phyloP scores from a whole-genome alignment of 1,139 yeast genomes.

The Protomyces arabidopsidicola region DNA sequence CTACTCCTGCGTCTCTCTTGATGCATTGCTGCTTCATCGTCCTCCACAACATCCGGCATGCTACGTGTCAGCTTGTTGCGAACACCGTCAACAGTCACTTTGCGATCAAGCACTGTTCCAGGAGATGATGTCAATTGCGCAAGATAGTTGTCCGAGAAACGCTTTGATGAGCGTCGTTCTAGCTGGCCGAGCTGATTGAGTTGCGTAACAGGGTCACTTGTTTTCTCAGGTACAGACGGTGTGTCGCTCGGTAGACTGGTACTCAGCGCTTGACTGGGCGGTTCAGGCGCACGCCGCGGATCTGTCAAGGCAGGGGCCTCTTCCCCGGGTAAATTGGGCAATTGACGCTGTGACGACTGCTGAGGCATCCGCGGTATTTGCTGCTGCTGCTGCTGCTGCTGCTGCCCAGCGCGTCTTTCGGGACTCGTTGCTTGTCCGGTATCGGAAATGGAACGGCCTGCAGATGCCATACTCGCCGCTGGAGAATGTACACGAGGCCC shows the following conservation, averaged over 20 bases:
- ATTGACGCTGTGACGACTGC: constrained; percentile 1
- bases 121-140: constrained; percentile 21
- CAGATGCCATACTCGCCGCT: neutral
- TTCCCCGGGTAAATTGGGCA: constrained; percentile 1
- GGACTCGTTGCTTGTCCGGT: neutral
- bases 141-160: constrained; percentile 22
- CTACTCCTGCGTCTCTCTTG: neutral
- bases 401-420: neutral
- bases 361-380: neutral
- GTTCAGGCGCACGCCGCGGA: constrained; percentile 13
- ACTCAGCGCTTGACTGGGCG: neutral
- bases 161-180: constrained; percentile 19
- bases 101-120: neutral
- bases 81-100: constrained; percentile 15
- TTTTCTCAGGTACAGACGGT: neutral
- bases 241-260: neutral
- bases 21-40: neutral
- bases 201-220: constrained; percentile 17
- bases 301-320: neutral
- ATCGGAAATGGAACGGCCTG: neutral
- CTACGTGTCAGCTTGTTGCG: constrained; percentile 8
- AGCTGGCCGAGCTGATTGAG: constrained; percentile 11
- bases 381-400: neutral
- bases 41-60: constrained; percentile 17
- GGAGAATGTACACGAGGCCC: neutral